A percentile compares a stretch with the other conserved stretches of the same genome.
Evolutionary conservation across 129 eudicot genomes (phyloP).

Genomic region (Ambrosia artemisiifolia): DNA sequence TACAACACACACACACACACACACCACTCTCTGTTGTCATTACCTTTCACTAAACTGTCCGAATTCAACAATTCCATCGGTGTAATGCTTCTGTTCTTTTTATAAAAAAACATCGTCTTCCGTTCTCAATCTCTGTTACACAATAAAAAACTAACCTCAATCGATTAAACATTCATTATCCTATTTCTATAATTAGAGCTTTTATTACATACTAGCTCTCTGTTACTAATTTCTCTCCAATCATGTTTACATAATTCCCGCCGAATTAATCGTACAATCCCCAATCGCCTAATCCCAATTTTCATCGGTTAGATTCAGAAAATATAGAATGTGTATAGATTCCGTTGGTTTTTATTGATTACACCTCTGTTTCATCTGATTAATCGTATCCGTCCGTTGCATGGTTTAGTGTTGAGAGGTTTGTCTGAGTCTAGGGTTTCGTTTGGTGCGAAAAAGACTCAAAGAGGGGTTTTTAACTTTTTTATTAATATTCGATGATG

Average conservation of each 20-base stretch:
- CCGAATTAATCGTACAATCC: neutral
- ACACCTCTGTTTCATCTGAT: neutral
- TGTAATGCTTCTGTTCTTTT: conserved; percentile 1
- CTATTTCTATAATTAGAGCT: conserved; percentile 25
- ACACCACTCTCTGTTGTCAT: neutral
- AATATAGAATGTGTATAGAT: neutral
- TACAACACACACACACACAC: neutral
- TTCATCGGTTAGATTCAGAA: neutral
- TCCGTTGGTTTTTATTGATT: neutral
- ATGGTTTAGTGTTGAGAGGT: too few relatives aligned
- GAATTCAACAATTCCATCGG: neutral
- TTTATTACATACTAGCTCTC: neutral
- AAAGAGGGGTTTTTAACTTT: too few relatives aligned
- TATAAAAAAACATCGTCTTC: neutral
- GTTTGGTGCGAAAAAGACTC: too few relatives aligned
- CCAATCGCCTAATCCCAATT: neutral
- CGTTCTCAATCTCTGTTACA: neutral
- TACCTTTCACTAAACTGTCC: neutral
- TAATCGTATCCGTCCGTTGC: neutral
- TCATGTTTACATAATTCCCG: neutral
- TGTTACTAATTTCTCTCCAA: neutral
- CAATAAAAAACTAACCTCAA: neutral
- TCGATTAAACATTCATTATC: conserved; percentile 8
- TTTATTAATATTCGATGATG: conserved; percentile 25
- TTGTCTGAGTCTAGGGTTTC: conserved; percentile 38